phyloP scores from a whole-genome alignment of 169 alveolate species.

The Amoebophrya sp. region DNA sequence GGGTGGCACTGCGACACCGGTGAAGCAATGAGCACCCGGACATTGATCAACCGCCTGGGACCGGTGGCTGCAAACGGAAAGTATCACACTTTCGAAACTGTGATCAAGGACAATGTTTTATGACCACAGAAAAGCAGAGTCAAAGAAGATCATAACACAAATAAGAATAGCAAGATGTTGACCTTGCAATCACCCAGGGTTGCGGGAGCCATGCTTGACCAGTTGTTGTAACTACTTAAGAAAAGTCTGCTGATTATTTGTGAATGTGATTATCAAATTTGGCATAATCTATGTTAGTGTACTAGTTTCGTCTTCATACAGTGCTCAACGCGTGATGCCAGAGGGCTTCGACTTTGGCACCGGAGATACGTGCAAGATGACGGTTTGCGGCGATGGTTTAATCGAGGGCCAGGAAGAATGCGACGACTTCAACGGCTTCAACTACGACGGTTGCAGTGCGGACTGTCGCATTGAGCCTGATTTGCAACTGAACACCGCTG shows the following conservation, averaged over 20 bases:
- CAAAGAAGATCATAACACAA: too few relatives aligned
- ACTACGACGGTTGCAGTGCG: neutral
- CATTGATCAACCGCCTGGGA: neutral
- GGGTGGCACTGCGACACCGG: neutral
- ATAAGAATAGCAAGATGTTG: too few relatives aligned
- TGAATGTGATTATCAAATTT: too few relatives aligned
- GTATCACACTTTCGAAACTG: neutral
- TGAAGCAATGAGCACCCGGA: neutral
- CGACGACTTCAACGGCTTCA: slow-evolving; percentile 17
- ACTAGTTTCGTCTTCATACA: too few relatives aligned
- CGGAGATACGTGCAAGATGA: neutral
- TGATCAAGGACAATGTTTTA: neutral
- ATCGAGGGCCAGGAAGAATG: slow-evolving; percentile 19
- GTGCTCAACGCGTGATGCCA: neutral
- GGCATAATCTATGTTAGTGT: too few relatives aligned
- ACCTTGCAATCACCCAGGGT: too few relatives aligned
- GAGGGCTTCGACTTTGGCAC: neutral
- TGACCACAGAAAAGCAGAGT: too few relatives aligned
- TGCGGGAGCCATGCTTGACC: too few relatives aligned
- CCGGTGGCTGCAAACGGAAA: neutral
- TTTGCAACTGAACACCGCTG: neutral
- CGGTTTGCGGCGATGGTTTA: neutral
- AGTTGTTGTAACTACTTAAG: too few relatives aligned
- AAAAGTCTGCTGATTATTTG: too few relatives aligned
- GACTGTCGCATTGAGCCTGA: neutral